Conservation (phyloP, 176 grass and related monocot species). For the Paspalum vaginatum region DNA sequence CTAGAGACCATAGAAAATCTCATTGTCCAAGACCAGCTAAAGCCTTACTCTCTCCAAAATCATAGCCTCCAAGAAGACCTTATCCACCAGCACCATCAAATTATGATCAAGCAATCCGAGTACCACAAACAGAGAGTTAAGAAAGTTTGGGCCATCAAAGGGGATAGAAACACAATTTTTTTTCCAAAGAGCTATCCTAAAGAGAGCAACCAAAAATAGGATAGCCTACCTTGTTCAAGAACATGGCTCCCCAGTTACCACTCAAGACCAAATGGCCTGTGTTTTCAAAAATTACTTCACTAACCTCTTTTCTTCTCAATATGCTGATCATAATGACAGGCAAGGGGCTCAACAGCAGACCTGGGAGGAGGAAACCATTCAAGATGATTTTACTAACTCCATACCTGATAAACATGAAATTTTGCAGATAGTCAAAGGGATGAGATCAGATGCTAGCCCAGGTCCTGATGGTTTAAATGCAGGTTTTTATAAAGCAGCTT, state of each 20-base stretch:
- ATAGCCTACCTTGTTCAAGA: too few species aligned
- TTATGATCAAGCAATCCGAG: neutral
- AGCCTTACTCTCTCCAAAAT: too few species aligned
- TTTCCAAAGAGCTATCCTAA: neutral
- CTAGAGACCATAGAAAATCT: too few species aligned
- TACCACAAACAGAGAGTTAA: neutral
- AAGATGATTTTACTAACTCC: neutral
- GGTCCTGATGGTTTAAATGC: neutral
- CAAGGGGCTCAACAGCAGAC: too few species aligned
- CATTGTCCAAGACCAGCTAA: too few species aligned
- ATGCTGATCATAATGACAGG: neutral
- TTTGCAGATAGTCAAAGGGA: neutral
- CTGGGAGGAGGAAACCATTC: too few species aligned
- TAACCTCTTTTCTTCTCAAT: neutral
- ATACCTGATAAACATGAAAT: neutral
- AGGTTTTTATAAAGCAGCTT: neutral
- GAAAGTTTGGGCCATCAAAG: neutral
- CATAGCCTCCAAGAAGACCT: neutral
- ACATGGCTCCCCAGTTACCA: too few species aligned
- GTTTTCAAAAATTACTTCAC: neutral
- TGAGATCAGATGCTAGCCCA: neutral
- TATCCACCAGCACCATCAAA: neutral
- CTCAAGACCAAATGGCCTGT: neutral
- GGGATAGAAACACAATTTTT: neutral
- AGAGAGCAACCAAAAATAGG: neutral